Base-by-base conservation (phyloP, 306 rosid species). In the Datisca glomerata region DNA sequence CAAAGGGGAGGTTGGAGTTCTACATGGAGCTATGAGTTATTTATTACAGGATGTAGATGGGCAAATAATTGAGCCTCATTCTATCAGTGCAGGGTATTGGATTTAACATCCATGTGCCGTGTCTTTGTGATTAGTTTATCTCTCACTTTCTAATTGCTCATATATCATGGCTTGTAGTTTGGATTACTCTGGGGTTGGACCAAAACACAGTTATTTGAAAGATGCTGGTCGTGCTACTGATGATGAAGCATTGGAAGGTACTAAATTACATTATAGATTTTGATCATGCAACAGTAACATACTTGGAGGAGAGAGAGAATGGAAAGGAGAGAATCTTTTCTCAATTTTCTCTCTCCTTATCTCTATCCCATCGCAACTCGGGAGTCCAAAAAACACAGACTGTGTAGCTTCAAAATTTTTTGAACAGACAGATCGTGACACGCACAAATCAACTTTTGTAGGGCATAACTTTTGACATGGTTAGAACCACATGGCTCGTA, bases 181-280 rank as follows among this genome's bases (percentile, higher is more conserved):
- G 94, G 96, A 87, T 70, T 87, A 87, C 75, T 94, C 96, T 49
- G 96, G 96, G 45, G 96, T 87, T 17, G 96, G 96, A 37, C 96
- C 96, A 0, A 94, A 87, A 66, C 96, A 87, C 28, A 87, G 96
- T 64, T 87, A 61, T 58, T 72, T 87, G 63, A 87, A 82, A 64
- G 96, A 87, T 46, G 3, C 59, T 2, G 80, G 87, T 1, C 96
- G 96, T n/a, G 96, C 93, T 63, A 82, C 85, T 12, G 96, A 87
- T 31, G 85, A 71, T 17, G 96, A 87, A 79, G 94, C 96, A 32
- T 66, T 87, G 49, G 94, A 82, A 69, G 96, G 96, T 82, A 79
- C 50, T 51, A 45, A 20, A 31, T 15, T 32, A 4, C 6, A 8
- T 6, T 24, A 33, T 37, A 1, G n/a, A n/a, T n/a, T n/a, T n/a